Evolutionary conservation across 257 asterid genomes (phyloP).

Genomic region (Forsythia viridissima): DNA sequence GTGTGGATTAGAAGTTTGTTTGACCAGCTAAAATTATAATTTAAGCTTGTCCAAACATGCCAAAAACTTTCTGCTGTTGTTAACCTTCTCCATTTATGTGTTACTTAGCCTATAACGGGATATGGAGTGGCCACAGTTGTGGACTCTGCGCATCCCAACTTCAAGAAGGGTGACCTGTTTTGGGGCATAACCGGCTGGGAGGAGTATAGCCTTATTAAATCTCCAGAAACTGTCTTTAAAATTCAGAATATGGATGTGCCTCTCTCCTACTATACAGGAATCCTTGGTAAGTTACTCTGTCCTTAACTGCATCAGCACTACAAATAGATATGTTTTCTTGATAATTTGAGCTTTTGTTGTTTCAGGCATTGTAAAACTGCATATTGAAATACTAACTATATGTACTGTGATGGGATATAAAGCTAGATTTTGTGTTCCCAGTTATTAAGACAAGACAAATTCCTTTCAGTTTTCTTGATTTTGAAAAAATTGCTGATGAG

Average conservation of each 20-base stretch:
- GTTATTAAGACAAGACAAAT: no score
- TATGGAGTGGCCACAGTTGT: constrained; percentile 49
- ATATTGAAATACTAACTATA: no score
- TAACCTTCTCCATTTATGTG: not conserved
- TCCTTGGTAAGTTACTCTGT: constrained; percentile 35
- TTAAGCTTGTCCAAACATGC: no score
- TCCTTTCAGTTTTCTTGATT: no score
- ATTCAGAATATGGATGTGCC: constrained; percentile 42
- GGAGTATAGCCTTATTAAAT: constrained; percentile 46
- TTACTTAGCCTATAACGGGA: constrained; percentile 43
- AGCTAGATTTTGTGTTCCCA: no score
- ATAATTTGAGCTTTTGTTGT: not conserved
- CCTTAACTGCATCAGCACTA: no score
- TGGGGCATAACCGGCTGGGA: constrained; percentile 67
- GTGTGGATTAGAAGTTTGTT: no score
- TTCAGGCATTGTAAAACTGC: no score
- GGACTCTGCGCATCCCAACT: constrained; percentile 56
- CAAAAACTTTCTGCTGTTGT: not conserved
- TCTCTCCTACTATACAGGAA: constrained; percentile 46
- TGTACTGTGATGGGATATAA: no score
- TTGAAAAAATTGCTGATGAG: no score
- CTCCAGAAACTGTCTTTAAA: constrained; percentile 34
- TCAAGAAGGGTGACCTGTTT: constrained; percentile 51
- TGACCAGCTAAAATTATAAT: no score
- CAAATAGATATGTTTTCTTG: not conserved